A percentile compares a stretch with the other conserved stretches of the same genome.
Conservation (phyloP, 2,329 filamentous ascomycete species). For the Aspergillus japonicus region DNA sequence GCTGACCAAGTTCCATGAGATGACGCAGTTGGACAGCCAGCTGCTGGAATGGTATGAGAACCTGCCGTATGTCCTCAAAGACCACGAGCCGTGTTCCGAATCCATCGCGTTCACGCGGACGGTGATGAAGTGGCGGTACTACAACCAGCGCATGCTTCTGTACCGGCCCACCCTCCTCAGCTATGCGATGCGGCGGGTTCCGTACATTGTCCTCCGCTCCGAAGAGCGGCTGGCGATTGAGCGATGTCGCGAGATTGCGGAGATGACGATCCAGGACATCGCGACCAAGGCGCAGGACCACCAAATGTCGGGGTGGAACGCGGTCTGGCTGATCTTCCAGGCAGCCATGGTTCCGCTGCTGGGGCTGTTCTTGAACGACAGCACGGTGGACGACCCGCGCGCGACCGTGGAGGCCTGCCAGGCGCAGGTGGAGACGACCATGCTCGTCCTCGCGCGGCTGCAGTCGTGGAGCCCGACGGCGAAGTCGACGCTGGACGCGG, state of each 20-base stretch:
- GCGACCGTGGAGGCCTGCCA: constrained; percentile 53
- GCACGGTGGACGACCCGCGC: constrained; percentile 57
- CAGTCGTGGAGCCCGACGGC: constrained; percentile 65
- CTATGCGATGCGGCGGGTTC: constrained; percentile 55
- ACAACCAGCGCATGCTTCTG: constrained; percentile 73
- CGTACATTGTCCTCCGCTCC: constrained; percentile 51
- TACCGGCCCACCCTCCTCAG: constrained; percentile 71
- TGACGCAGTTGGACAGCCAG: constrained; percentile 64
- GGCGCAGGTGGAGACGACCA: constrained; percentile 55
- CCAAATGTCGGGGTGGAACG: constrained; percentile 77
- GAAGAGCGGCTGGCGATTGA: constrained; percentile 68
- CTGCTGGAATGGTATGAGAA: constrained; percentile 71
- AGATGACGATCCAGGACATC: constrained; percentile 71
- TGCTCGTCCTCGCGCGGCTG: constrained; percentile 49
- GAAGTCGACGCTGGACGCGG: constrained; percentile 61
- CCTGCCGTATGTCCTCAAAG: constrained; percentile 64
- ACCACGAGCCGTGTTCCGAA: constrained; percentile 67
- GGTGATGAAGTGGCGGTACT: constrained; percentile 80
- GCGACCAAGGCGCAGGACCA: constrained; percentile 67
- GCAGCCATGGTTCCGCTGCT: constrained; percentile 76
- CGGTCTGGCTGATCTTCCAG: constrained; percentile 79
- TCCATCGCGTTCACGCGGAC: constrained; percentile 68
- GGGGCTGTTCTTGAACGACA: constrained; percentile 58
- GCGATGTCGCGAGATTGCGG: constrained; percentile 67
- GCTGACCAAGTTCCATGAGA: constrained; percentile 65